Evolutionary conservation across 306 rosid species (phyloP).

Genomic region (Inga laurina): DNA sequence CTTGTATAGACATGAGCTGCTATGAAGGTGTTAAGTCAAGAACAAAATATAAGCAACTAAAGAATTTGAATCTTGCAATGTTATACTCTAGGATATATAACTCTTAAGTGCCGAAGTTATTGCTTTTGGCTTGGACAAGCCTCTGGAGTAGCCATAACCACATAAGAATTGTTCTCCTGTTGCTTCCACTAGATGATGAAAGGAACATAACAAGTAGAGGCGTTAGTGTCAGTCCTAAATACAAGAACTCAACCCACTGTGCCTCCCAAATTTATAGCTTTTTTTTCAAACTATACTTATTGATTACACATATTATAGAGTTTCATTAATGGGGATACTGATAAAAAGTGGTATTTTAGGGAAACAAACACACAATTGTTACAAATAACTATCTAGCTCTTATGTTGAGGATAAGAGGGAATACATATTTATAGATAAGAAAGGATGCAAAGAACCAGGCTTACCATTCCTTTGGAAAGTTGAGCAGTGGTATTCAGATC

Average conservation of each 20-base stretch:
- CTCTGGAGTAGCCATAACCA: neutral
- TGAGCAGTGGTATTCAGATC: conserved; percentile 20
- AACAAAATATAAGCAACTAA: neutral
- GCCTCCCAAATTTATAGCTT: too few relatives aligned
- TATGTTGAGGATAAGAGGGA: too few relatives aligned
- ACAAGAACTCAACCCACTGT: too few relatives aligned
- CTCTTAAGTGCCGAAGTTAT: neutral
- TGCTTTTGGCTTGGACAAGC: neutral
- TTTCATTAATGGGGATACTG: too few relatives aligned
- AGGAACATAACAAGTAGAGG: neutral
- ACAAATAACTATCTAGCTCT: too few relatives aligned
- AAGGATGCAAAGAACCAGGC: neutral
- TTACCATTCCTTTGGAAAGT: conserved; percentile 23
- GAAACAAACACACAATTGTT: too few relatives aligned
- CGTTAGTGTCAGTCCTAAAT: too few relatives aligned
- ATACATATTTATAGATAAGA: neutral
- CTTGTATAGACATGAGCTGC: neutral
- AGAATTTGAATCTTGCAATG: neutral
- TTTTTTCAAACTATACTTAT: too few relatives aligned
- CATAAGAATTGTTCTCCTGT: neutral
- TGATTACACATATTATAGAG: too few relatives aligned
- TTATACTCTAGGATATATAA: neutral
- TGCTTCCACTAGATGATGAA: neutral
- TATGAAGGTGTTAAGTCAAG: neutral
- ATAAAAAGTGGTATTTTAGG: too few relatives aligned